Evolutionary conservation across 768 basidiomycete genomes (phyloP), one percentile per base, ranked within the genome.

Genomic region (Coprinopsis cinerea): DNA sequence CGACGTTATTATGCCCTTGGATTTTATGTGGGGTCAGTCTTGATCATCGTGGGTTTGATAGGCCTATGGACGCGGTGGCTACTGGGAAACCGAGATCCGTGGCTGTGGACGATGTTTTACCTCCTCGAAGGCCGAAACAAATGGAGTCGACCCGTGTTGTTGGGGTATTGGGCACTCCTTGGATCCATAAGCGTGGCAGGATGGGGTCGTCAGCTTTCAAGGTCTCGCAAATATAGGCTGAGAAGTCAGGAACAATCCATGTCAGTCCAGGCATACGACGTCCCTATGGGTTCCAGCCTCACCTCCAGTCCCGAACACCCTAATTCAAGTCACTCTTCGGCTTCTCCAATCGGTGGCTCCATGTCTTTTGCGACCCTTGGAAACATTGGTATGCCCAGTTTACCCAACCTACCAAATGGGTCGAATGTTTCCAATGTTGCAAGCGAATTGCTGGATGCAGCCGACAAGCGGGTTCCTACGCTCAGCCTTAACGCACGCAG

Each of bases 1-100:
- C 84, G 88, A 30, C 82, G 88, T 15, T 78, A 83, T 27, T 82
- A 95, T 44, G 96, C 96, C 5, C 70, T 82, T 25, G 91, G 82
- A 1, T 93, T 97, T 68, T 92, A 92, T 61, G 64, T 73, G 24
- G 91, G 92, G 25, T 72, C 88, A 2, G 64, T 83, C 34, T 64
- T 92, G 51, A 82, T 96, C 57, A 79, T 96, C 23, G 82, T 78
- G 9, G 85, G 89, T 0, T 67, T 92, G 22, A 83, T 98, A 44
- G 96, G 94, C 10, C 74, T 86, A 34, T 99, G 96, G 96, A 83
- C 88, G n/a, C 76, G 82, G 48, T 90, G 92, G 88, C 84, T 82
- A 60, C 75, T 97, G 6, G 82, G 81, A 28, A 70, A 74, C 45
- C 76, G 92, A 43, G 79, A 95, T 66, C 94, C 94, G 1, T 95